Evolutionary conservation across 179 eudicot species (phyloP).

Genomic region (Corrigiola litoralis): DNA sequence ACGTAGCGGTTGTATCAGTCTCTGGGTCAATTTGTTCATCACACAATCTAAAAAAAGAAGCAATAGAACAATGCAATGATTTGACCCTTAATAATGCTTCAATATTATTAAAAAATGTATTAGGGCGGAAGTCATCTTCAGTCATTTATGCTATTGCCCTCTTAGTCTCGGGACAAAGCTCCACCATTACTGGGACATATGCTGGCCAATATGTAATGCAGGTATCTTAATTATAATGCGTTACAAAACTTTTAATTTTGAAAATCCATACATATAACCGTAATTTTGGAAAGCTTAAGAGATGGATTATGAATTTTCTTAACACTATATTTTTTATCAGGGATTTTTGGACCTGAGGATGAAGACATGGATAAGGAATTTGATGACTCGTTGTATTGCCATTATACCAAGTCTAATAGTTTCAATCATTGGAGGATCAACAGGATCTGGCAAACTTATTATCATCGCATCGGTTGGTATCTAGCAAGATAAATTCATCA

Average conservation of each 20-base stretch:
- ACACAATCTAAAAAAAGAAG: slow-evolving; percentile 28
- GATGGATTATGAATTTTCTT: no score
- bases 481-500: background rate
- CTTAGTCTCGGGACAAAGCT: slow-evolving; percentile 92
- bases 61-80: slow-evolving; percentile 43
- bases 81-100: slow-evolving; percentile 74
- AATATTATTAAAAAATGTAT: slow-evolving; percentile 74
- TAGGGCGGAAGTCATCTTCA: slow-evolving; percentile 57
- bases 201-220: slow-evolving; percentile 97
- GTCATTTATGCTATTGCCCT: slow-evolving; percentile 69
- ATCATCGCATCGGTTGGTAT: slow-evolving; percentile 76
- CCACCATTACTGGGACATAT: slow-evolving; percentile 91
- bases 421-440: slow-evolving; percentile 68
- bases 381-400: slow-evolving; percentile 66
- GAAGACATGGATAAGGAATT: slow-evolving; percentile 72
- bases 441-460: slow-evolving; percentile 79
- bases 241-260: no score
- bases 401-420: slow-evolving; percentile 76
- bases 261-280: no score
- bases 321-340: no score
- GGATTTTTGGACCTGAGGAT: slow-evolving; percentile 82
- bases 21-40: slow-evolving; percentile 75
- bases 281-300: no score
- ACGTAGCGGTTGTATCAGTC: slow-evolving; percentile 68
- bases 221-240: no score